Percentiles rank a stretch among this genome's conserved stretches.
Evolutionary conservation across 305 asterid species (phyloP).

Genomic region (Fraxinus paxiana): DNA sequence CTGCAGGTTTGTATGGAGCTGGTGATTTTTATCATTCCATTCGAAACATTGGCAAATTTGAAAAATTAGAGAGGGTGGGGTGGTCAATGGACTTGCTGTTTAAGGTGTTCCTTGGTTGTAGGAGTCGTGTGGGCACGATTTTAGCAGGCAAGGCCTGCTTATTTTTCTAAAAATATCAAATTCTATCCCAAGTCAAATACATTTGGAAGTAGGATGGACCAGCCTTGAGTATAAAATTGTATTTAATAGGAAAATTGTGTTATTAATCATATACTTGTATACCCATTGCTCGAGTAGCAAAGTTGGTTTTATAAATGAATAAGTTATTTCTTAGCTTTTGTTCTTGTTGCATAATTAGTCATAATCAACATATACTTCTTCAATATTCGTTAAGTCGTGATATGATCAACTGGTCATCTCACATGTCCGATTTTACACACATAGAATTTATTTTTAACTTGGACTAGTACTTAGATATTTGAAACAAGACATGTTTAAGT

Average conservation of each 20-base stretch:
- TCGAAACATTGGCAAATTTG: neutral
- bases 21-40: neutral
- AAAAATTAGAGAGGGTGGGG: conserved; percentile 6
- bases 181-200: neutral
- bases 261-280: neutral
- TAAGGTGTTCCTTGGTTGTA: conserved; percentile 51
- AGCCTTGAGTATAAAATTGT: neutral
- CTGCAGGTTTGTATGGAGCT: neutral
- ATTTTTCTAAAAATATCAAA: neutral
- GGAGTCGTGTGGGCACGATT: conserved; percentile 44
- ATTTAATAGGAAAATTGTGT: neutral
- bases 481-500: neutral
- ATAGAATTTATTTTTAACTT: too few relatives aligned
- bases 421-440: neutral
- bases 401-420: neutral
- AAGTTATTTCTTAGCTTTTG: neutral
- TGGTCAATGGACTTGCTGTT: conserved; percentile 8
- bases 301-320: neutral
- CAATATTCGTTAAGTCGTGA: neutral
- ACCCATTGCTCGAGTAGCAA: neutral
- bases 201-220: neutral
- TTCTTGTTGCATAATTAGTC: too few relatives aligned
- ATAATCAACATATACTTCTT: too few relatives aligned
- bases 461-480: neutral
- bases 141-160: neutral